Evolutionary conservation across 2,329 filamentous ascomycete species (phyloP).

Genomic region (Paramyrothecium sp.): DNA sequence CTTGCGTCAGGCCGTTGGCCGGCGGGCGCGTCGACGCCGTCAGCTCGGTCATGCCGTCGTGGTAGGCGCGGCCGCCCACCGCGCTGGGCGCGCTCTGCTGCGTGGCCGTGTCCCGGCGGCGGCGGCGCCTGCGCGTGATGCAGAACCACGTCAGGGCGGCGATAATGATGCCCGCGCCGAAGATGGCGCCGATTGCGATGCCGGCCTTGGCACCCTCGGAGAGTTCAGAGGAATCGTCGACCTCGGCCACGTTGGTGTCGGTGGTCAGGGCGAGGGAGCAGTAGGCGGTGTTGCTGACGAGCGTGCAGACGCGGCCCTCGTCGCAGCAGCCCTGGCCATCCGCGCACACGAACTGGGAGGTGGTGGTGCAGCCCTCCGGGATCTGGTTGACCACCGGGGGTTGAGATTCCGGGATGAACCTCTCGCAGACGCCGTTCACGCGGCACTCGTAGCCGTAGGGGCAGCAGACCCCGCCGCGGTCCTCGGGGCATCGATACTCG

Average conservation of each 20-base stretch:
- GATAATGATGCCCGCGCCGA: slow-evolving; percentile 40
- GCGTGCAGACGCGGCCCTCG: slow-evolving; percentile 42
- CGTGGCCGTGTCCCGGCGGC: slow-evolving; percentile 15
- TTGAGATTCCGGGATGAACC: slow-evolving; percentile 20
- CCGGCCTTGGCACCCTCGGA: slow-evolving; percentile 54
- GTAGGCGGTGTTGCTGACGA: slow-evolving; percentile 26
- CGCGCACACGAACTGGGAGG: slow-evolving; percentile 39
- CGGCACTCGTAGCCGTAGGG: slow-evolving; percentile 41
- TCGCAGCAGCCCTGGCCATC: slow-evolving; percentile 51
- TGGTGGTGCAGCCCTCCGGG: slow-evolving; percentile 41
- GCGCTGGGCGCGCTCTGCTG: slow-evolving; percentile 3
- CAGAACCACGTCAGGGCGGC: slow-evolving; percentile 47
- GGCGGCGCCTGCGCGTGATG: slow-evolving; percentile 34
- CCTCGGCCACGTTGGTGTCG: slow-evolving; percentile 25
- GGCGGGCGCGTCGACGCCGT: slow-evolving; percentile 19
- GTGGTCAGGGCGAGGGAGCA: slow-evolving; percentile 10
- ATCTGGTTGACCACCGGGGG: slow-evolving; percentile 29
- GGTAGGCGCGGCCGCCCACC: slow-evolving; percentile 9
- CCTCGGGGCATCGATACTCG: slow-evolving; percentile 41
- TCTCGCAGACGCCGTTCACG: slow-evolving; percentile 31
- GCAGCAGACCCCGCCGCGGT: slow-evolving; percentile 50
- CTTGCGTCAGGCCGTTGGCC: slow-evolving; percentile 31
- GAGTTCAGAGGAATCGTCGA: slow-evolving; percentile 27
- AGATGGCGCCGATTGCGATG: slow-evolving; percentile 52
- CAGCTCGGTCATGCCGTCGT: slow-evolving; percentile 31